Conservation (phyloP, 2,329 filamentous ascomycete species). For the Myriosclerotinia duriaeana region DNA sequence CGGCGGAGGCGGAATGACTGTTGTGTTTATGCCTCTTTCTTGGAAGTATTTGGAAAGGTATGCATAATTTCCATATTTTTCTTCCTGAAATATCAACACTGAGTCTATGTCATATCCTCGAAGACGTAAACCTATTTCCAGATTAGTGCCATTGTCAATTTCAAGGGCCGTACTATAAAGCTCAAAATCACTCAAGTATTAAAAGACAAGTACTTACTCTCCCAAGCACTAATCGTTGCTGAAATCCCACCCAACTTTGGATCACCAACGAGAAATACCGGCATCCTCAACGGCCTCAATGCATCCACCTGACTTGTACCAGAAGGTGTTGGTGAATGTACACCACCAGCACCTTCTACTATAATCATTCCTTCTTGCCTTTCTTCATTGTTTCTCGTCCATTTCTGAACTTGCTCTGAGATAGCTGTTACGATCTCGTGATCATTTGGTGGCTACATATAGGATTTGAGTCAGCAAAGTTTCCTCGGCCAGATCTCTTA, state of each 20-base stretch:
- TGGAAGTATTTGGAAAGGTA: slow-evolving; percentile 70
- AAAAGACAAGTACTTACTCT: slow-evolving; percentile 42
- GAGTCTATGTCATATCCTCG: slow-evolving; percentile 75
- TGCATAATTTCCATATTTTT: slow-evolving; percentile 63
- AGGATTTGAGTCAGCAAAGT: slow-evolving; percentile 43
- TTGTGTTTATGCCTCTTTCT: slow-evolving; percentile 56
- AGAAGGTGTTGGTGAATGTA: slow-evolving; percentile 75
- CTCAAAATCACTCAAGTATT: accelerated
- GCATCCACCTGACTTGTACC: slow-evolving; percentile 76
- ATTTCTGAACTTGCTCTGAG: slow-evolving; percentile 15
- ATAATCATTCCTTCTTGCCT: slow-evolving; percentile 58
- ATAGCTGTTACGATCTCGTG: slow-evolving; percentile 22
- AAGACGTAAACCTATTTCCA: slow-evolving; percentile 58
- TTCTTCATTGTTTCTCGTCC: slow-evolving; percentile 18
- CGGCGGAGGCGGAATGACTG: slow-evolving; percentile 60
- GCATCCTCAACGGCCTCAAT: slow-evolving; percentile 71
- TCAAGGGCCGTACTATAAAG: accelerated
- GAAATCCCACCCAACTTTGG: slow-evolving; percentile 76
- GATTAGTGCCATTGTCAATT: not conserved
- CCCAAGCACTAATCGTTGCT: slow-evolving; percentile 75
- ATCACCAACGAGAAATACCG: slow-evolving; percentile 73
- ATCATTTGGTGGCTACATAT: slow-evolving; percentile 19
- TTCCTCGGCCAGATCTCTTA: not conserved
- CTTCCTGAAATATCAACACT: slow-evolving; percentile 67
- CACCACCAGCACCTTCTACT: slow-evolving; percentile 79